Base-by-base conservation (phyloP, 1,284 basidiomycete genomes). In the Trichosporon asahii region DNA sequence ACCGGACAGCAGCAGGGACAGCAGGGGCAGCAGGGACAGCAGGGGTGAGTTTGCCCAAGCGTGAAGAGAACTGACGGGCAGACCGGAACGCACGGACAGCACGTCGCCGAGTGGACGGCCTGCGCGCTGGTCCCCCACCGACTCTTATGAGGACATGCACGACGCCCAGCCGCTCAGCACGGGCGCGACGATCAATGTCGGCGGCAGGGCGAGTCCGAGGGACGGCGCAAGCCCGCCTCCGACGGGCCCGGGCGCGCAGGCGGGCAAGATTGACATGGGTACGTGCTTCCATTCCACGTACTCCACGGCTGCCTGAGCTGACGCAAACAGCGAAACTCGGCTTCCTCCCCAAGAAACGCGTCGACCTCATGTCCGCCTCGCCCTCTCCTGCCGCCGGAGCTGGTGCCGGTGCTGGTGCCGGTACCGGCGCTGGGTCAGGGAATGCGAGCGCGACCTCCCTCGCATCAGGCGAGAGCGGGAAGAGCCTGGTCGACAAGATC, bases 251-350 rank as follows among this genome's bases (percentile, higher is more conserved):
- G 44, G 15, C 12, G 15, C 15, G 74, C 15, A 66, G 5, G 37
- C 72, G 0, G 76, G 78, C 46, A 84, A 82, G 76, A 84, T 84
- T 55, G 83, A 84, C 76, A 79, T 80, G 9, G 78, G 81, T 81
- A 70, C 73, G 81, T 75, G 7, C 15, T 31, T 44, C 9, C 63
- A 3, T n/a, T 15, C 4, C 44, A 5, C 40, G n/a, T 66, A 6
- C 31, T 33, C 31, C 31, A 33, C 31, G 31, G 31, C 31, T 33
- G 11, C 9, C 18, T 46, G 44, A 37, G 21, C 68, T 64, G 21
- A 66, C 65, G 33, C 5, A 6, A 6, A n/a, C 68, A 82, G 80
- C 81, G 65, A 84, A 83, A 73, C 78, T 84, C 40, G 83, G 83
- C 23, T 79, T 84, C 69, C 74, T 84, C 6, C 83, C 83, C 3